These are phyloP conservation scores for Fusarium hainanense DNA, from an alignment of 2,329 filamentous ascomycete genomes.

Conservation along the genomic window DNA sequence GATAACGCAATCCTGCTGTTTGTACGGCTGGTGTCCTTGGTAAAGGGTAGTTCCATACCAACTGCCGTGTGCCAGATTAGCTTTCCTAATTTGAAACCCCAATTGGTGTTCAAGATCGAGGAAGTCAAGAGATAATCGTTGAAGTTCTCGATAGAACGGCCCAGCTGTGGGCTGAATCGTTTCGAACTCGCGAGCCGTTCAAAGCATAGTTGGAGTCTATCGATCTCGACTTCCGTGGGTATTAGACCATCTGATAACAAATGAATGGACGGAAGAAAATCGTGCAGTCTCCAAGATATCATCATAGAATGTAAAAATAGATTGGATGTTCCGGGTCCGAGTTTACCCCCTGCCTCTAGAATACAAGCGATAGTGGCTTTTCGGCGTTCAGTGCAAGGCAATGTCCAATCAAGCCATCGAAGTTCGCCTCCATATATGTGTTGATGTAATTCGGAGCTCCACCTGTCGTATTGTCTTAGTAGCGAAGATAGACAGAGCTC, in stretches of 20 bases:
- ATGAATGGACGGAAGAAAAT: background rate
- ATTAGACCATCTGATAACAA: background rate
- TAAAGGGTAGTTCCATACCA: background rate
- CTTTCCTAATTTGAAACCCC: background rate
- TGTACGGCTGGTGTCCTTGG: background rate
- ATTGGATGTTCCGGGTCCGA: fast-evolving
- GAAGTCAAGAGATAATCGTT: background rate
- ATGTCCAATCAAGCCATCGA: background rate
- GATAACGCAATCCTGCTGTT: background rate
- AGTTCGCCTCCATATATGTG: too few species aligned
- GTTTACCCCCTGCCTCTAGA: background rate
- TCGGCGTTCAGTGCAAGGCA: fast-evolving
- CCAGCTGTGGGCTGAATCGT: too few species aligned
- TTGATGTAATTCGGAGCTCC: fast-evolving
- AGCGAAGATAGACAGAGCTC: background rate
- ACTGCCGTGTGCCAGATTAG: background rate
- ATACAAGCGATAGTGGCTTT: fast-evolving
- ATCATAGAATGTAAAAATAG: background rate
- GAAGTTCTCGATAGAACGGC: background rate
- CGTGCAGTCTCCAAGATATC: background rate
- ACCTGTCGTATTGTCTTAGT: too few species aligned
- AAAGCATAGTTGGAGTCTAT: background rate
- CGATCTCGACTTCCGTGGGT: fast-evolving
- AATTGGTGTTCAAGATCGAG: background rate
- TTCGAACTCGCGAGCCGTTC: too few species aligned